A percentile compares a stretch with the other conserved stretches of the same genome.
phyloP scores from a whole-genome alignment of 306 rosid genomes.

The Quercus aquifolioides region DNA sequence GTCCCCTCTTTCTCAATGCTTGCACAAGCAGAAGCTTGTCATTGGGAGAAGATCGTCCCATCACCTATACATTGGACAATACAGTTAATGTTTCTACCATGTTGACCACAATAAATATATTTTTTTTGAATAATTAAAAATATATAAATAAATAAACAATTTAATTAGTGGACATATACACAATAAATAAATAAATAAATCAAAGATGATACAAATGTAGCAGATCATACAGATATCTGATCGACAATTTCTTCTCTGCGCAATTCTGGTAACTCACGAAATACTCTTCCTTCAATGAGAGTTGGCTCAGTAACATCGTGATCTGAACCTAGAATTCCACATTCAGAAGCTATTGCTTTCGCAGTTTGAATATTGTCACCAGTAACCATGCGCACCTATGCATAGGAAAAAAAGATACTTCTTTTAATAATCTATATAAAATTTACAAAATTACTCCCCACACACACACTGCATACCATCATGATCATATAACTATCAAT shows the following conservation, averaged over 20 bases:
- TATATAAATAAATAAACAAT: not conserved
- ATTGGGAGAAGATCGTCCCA: slow-evolving; percentile 92
- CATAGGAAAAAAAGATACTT: not conserved
- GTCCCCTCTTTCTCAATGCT: slow-evolving; percentile 73
- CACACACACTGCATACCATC: not conserved
- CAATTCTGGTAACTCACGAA: slow-evolving; percentile 56
- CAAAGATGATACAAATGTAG: not conserved
- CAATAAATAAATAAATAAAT: not conserved
- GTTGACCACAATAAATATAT: not conserved
- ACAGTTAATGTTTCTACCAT: slow-evolving; percentile 5
- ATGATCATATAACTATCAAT: not conserved
- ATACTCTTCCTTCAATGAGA: slow-evolving; percentile 77
- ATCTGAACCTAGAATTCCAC: slow-evolving; percentile 72
- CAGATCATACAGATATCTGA: slow-evolving; percentile 52
- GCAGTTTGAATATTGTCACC: slow-evolving; percentile 96
- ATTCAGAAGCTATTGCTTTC: slow-evolving; percentile 84
- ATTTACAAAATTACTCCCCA: not conserved
- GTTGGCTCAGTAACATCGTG: slow-evolving; percentile 53
- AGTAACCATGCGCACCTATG: slow-evolving; percentile 86
- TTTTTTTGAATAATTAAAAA: too few relatives aligned
- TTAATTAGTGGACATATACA: not conserved
- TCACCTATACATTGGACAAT: slow-evolving; percentile 49
- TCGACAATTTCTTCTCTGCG: slow-evolving; percentile 59
- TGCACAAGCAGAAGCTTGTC: slow-evolving; percentile 94
- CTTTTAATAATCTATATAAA: not conserved